Conservation (phyloP, 2,329 filamentous ascomycete genomes). For the Alternaria metachromatica region DNA sequence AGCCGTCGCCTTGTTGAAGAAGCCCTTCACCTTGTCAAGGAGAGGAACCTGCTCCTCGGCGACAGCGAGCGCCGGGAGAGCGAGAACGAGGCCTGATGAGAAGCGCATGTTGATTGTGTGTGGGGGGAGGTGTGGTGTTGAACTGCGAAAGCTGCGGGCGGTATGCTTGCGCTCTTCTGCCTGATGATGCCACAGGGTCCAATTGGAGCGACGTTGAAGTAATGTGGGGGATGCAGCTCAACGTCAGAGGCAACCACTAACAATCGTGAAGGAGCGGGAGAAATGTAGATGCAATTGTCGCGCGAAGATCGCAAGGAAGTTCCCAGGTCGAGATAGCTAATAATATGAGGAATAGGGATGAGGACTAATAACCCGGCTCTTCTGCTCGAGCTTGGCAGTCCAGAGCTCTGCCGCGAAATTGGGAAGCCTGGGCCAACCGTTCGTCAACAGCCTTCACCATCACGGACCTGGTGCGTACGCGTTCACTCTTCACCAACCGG, state of each 20-base stretch:
- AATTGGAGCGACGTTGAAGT: constrained; percentile 11
- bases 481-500: neutral
- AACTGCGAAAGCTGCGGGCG: constrained; percentile 5
- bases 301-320: neutral
- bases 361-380: neutral
- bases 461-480: neutral
- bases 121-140: constrained; percentile 13
- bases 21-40: constrained; percentile 65
- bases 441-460: constrained; percentile 4
- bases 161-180: constrained; percentile 20
- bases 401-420: constrained; percentile 15
- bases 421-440: constrained; percentile 13
- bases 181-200: constrained; percentile 34
- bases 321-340: neutral
- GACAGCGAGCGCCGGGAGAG: constrained; percentile 57
- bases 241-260: constrained; percentile 13
- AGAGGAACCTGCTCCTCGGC: constrained; percentile 67
- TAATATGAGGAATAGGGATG: constrained; percentile 14
- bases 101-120: constrained; percentile 57
- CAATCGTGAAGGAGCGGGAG: constrained; percentile 15
- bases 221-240: constrained; percentile 28
- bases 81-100: constrained; percentile 58
- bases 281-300: neutral
- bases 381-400: constrained; percentile 5
- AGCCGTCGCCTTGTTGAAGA: constrained; percentile 61